Evolutionary conservation across 1,284 basidiomycete species (phyloP).

Genomic region (Papiliotrema terrestris): DNA sequence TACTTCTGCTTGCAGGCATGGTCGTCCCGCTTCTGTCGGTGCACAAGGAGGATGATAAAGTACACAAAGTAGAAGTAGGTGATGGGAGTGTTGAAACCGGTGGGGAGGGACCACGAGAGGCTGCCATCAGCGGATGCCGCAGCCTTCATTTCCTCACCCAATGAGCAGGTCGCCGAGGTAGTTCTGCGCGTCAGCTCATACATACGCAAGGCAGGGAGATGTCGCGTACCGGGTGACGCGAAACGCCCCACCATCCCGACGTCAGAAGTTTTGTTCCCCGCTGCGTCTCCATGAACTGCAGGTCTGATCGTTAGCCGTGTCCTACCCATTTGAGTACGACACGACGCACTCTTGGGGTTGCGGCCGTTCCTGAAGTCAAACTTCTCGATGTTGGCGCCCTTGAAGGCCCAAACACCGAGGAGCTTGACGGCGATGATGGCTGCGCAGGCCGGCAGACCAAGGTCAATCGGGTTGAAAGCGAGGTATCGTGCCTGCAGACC

Average conservation of each 20-base stretch:
- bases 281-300: constrained; percentile 77
- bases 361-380: constrained; percentile 88
- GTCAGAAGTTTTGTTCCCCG: constrained; percentile 86
- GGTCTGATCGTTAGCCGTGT: constrained; percentile 48
- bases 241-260: constrained; percentile 96
- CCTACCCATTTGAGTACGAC: background rate
- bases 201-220: background rate
- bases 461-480: constrained; percentile 77
- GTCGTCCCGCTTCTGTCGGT: constrained; percentile 88
- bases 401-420: constrained; percentile 88
- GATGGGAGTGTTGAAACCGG: constrained; percentile 84
- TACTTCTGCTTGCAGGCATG: constrained; percentile 88
- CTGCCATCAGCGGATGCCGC: constrained; percentile 27
- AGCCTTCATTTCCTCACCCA: constrained; percentile 33
- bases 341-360: constrained; percentile 75
- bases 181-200: constrained; percentile 50
- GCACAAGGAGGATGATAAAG: constrained; percentile 85
- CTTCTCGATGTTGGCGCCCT: constrained; percentile 86
- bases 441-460: constrained; percentile 63
- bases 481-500: constrained; percentile 91
- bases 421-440: constrained; percentile 67
- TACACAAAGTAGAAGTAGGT: constrained; percentile 94
- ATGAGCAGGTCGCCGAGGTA: constrained; percentile 62
- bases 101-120: constrained; percentile 83
- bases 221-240: constrained; percentile 66